Evolutionary conservation across 1,284 basidiomycete genomes (phyloP).

Genomic region (Apiotrichum laibachii): DNA sequence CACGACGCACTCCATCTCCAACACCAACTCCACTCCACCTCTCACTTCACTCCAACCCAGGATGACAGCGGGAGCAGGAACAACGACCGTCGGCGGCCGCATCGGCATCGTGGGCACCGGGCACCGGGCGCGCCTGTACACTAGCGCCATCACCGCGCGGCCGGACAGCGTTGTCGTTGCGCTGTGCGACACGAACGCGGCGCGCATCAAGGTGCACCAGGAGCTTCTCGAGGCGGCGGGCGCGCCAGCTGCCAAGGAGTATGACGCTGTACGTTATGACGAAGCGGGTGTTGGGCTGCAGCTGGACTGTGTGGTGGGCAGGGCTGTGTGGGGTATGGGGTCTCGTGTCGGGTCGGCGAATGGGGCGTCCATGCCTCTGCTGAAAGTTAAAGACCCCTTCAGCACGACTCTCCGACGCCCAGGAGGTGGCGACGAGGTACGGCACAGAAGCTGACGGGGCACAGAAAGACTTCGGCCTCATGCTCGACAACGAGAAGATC

Average conservation of each 20-base stretch:
- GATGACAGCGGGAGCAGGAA: constrained; percentile 5
- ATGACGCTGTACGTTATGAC: constrained; percentile 26
- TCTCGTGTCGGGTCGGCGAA: no score
- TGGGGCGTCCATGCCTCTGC: no score
- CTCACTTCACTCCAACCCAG: no score
- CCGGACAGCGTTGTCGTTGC: constrained; percentile 51
- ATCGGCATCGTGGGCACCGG: constrained; percentile 46
- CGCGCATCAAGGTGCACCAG: constrained; percentile 57
- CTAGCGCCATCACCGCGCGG: constrained; percentile 31
- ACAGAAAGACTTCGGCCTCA: constrained; percentile 54
- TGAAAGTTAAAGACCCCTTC: no score
- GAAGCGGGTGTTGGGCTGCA: background rate
- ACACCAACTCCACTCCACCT: no score
- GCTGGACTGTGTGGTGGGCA: constrained; percentile 3
- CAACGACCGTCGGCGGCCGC: constrained; percentile 32
- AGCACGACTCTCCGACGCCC: background rate
- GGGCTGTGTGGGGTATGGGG: no score
- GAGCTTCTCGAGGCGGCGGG: constrained; percentile 52
- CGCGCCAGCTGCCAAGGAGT: constrained; percentile 36
- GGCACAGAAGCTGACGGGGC: background rate
- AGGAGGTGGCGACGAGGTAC: no score
- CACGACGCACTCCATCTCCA: no score
- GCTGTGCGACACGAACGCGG: constrained; percentile 57
- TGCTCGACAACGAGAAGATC: constrained; percentile 56
- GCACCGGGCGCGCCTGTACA: constrained; percentile 44